Base-by-base conservation (phyloP, 2,329 filamentous ascomycete species). In the Fusarium mexicanum region DNA sequence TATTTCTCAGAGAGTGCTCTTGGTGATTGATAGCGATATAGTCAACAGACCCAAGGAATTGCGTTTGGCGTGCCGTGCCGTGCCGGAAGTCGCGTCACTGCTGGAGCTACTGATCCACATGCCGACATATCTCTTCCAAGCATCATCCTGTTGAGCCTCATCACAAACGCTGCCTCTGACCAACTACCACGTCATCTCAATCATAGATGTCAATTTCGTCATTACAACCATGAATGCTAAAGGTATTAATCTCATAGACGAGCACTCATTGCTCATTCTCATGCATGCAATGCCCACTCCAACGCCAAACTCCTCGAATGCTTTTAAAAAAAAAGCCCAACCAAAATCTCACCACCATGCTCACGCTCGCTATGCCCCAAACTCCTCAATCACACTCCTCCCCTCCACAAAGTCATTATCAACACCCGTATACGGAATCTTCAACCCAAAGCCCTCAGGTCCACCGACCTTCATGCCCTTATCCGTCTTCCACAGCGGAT, bases 311-410 rank as follows among this genome's bases (percentile, higher is more conserved):
- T 47, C 46, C 67, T 47, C n/a, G 2, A n/a, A 67, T 20, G 43
- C 26, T 38, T 14, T 13, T 35, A 7, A 35, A 16, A 10, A 22
- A 37, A 46, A 57, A 12, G 13, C 35, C 20, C 38, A 31, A 9
- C 6, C 22, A 14, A 8, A 50, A 51, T 6, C 26, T 60, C 35
- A 73, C 31, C 24, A 3, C 9, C 24, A 18, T 16, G 29, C 35
- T 44, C 41, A 31, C 48, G 12, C 40, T 22, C 41, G 47, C 47
- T 69, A 77, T 54, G 46, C 51, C 44, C 72, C 77, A 75, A 80
- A 88, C 77, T 88, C 86, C 46, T 88, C 85, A 77, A 89, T 88
- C 0, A 89, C 86, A 67, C 87, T 88, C 14, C 72, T 74, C 2
- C 87, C 85, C 77, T 86, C 85, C 8, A 81, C 80, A 72, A 87